phyloP scores from a whole-genome alignment of 352 stramenopile species.

The Globisporangium mamillatum region DNA sequence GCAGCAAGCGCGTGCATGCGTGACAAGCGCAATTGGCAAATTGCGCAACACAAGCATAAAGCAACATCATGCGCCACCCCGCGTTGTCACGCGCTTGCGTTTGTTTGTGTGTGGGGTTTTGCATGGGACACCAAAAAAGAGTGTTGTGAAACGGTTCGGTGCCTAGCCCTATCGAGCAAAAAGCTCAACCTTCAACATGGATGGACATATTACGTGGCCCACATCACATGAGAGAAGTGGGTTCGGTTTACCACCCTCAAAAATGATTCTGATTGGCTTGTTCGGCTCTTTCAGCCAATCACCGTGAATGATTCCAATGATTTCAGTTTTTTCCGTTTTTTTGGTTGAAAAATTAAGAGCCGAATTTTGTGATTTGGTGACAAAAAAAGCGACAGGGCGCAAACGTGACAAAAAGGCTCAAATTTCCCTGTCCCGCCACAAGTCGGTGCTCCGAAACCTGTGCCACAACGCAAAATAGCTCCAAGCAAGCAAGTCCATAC shows the following conservation, averaged over 20 bases:
- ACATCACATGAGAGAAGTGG: background rate
- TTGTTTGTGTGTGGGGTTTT: background rate
- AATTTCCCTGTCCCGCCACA: background rate
- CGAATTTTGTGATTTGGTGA: background rate
- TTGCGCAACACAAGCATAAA: background rate
- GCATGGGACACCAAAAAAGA: too few relatives aligned
- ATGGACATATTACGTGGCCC: background rate
- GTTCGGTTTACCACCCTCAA: background rate
- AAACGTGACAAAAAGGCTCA: background rate
- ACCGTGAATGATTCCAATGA: background rate
- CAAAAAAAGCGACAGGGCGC: background rate
- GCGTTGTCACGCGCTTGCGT: background rate
- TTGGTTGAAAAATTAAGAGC: background rate
- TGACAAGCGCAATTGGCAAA: background rate
- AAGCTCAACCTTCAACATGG: conserved; percentile 6
- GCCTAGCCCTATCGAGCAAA: conserved; percentile 3
- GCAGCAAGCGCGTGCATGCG: too few relatives aligned
- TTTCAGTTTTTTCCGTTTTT: background rate
- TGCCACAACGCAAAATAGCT: background rate
- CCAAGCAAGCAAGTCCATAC: background rate
- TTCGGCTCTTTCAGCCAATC: background rate
- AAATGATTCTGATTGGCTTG: background rate
- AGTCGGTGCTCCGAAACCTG: background rate
- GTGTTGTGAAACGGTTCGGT: background rate
- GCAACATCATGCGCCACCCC: too few relatives aligned